Base-by-base conservation (phyloP, 139 green algal genomes). In the Chlorella sp. region DNA sequence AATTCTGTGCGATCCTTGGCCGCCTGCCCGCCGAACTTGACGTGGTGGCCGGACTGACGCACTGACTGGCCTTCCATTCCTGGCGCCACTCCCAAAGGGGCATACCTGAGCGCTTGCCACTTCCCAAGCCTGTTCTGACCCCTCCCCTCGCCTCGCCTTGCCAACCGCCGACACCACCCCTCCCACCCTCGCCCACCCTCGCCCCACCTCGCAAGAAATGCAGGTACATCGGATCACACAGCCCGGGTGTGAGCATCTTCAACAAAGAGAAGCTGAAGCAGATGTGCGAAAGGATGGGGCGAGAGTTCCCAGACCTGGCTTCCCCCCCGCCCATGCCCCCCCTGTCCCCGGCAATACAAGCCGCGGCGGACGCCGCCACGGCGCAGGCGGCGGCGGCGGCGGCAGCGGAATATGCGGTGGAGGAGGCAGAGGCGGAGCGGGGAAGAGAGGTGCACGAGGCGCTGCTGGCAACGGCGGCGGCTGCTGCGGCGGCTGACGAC, bases 201-300 rank as follows among this genome's bases (percentile, higher is more conserved):
- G 9, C 26, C 68, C 32, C 34, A 16, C n/a, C n/a, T n/a, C n/a
- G n/a, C n/a, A n/a, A n/a, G n/a, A n/a, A n/a, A n/a, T n/a, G 24
- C 66, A 88, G 85, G 40, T 88, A 88, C 42, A 11, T 26, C 14
- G 3, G 9, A 0, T 40, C 68, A 3, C 86, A 90, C 86, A 57
- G 40, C 32, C 53, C 57, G 0, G 82, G 82, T 0, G 64, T 89
- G 4, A 86, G 4, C 82, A 89, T 83, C 18, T 64, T 91, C 0
- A 81, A 91, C 71, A 75, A 64, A 32, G 57, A 89, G 1, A 88
- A 88, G 71, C 77, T 91, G 28, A 37, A 30, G n/a, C 48, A 81
- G 37, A 34, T 48, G 60, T 90, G 86, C 30, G 77, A 64, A 2
- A 68, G 32, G 7, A 81, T 53, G 39, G 77, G 86, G 24, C 28